These are phyloP conservation scores for Phaseolus lunatus DNA, from an alignment of 306 rosid genomes.

Conservation along the genomic window DNA sequence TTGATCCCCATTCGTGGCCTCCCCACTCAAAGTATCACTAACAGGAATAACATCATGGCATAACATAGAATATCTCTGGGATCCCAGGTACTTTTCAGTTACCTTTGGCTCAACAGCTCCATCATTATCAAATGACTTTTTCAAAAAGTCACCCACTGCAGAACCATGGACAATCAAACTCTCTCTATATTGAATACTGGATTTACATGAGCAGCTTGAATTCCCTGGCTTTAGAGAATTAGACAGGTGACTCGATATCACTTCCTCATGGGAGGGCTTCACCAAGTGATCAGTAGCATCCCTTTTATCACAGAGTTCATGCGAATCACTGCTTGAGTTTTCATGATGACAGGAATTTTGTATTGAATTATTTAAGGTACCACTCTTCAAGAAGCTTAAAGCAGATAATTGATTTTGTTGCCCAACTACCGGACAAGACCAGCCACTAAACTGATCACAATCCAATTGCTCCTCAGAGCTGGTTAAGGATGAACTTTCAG, in stretches of 20 bases:
- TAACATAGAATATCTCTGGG: conserved; percentile 48
- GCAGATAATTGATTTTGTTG: conserved; percentile 62
- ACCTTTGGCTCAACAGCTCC: conserved; percentile 44
- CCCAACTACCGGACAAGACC: conserved; percentile 52
- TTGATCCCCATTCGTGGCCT: conserved; percentile 50
- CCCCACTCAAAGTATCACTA: conserved; percentile 46
- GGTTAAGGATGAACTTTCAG: conserved; percentile 66
- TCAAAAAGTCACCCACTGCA: conserved; percentile 38
- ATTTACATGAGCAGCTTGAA: conserved; percentile 49
- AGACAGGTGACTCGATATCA: conserved; percentile 47
- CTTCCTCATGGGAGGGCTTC: conserved; percentile 49
- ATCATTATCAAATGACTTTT: conserved; percentile 45
- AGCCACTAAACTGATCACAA: conserved; percentile 52
- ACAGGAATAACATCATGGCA: conserved; percentile 45
- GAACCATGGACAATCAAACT: conserved; percentile 42
- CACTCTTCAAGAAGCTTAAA: conserved; percentile 62
- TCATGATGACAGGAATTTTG: conserved; percentile 53
- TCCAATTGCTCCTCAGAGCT: conserved; percentile 67
- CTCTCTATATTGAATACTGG: conserved; percentile 46
- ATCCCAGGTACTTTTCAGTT: conserved; percentile 46
- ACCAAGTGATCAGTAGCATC: conserved; percentile 43
- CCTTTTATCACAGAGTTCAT: conserved; percentile 47
- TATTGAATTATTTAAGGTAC: conserved; percentile 46
- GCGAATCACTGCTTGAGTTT: conserved; percentile 50
- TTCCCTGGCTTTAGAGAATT: conserved; percentile 49